Percentiles rank a stretch among this genome's conserved stretches.
Conservation (phyloP, 331 rosid genomes). For the Prunus yedoensis region DNA sequence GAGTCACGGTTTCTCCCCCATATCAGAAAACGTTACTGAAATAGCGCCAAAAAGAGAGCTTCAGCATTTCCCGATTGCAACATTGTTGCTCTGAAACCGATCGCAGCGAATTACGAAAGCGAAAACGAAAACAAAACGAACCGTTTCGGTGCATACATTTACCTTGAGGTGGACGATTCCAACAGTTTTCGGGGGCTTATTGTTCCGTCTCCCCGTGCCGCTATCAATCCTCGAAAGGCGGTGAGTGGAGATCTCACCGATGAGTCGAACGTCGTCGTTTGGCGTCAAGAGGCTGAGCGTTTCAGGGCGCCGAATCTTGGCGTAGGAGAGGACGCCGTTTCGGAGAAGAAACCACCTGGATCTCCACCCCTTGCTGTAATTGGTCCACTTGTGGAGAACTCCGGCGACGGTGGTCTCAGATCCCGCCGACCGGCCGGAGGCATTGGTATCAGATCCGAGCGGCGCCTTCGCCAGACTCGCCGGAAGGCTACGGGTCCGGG, state of each 20-base stretch:
- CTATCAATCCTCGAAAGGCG: constrained; percentile 50
- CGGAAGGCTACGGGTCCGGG: constrained; percentile 72
- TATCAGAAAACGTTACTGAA: not conserved
- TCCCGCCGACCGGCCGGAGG: constrained; percentile 30
- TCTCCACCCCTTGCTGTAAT: constrained; percentile 99
- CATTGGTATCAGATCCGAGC: constrained; percentile 67
- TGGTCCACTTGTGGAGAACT: constrained; percentile 87
- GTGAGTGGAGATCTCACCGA: constrained; percentile 69
- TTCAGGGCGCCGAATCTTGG: constrained; percentile 83
- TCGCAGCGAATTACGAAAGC: not conserved
- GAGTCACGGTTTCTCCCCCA: not conserved
- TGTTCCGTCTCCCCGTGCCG: constrained; percentile 41
- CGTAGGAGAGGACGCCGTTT: constrained; percentile 80
- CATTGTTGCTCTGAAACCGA: not conserved
- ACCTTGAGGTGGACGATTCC: constrained; percentile 91
- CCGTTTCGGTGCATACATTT: not conserved
- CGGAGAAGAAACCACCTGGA: constrained; percentile 87
- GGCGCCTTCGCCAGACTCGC: constrained; percentile 32
- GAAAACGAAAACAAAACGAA: not conserved
- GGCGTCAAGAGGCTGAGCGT: constrained; percentile 58
- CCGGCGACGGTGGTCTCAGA: constrained; percentile 87
- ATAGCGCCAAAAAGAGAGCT: not conserved
- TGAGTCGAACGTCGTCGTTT: constrained; percentile 55
- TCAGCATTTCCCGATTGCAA: not conserved
- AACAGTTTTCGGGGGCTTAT: constrained; percentile 51